Conservation (phyloP, 2,329 filamentous ascomycete species). For the Sporothrix schenckii region DNA sequence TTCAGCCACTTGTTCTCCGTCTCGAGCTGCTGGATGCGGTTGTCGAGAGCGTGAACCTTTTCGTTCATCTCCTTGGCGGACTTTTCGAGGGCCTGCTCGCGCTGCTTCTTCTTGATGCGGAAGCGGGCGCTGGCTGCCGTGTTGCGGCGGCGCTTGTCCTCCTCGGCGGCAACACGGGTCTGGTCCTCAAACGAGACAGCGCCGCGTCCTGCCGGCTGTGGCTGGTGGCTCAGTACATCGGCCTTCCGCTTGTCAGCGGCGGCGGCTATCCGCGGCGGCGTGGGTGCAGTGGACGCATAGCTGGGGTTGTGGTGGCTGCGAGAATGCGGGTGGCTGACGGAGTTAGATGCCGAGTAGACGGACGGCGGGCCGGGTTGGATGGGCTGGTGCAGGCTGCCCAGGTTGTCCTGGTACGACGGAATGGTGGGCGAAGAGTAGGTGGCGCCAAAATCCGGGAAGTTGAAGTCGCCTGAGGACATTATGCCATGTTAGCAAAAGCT, state of each 20-base stretch:
- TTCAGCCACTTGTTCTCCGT: conserved; percentile 83
- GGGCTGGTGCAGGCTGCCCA: conserved; percentile 49
- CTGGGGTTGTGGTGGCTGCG: conserved; percentile 37
- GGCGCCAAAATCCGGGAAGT: conserved; percentile 58
- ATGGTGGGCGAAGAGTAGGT: conserved; percentile 56
- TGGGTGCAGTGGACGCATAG: conserved; percentile 40
- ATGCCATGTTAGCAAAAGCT: conserved; percentile 49
- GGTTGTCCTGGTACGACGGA: conserved; percentile 49
- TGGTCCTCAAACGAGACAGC: conserved; percentile 67
- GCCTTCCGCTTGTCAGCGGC: conserved; percentile 52
- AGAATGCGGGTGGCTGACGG: conserved; percentile 42
- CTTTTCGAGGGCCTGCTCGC: conserved; percentile 81
- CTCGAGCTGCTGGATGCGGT: conserved; percentile 74
- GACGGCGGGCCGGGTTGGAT: conserved; percentile 57
- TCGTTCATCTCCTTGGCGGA: conserved; percentile 82
- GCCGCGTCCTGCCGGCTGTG: conserved; percentile 40
- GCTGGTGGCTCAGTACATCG: conserved; percentile 43
- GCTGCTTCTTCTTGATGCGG: conserved; percentile 94
- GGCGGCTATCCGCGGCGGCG: conserved; percentile 35
- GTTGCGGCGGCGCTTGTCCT: conserved; percentile 87
- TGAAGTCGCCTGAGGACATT: conserved; percentile 61
- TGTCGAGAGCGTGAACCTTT: conserved; percentile 73
- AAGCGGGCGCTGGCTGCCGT: conserved; percentile 87
- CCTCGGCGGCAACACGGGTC: conserved; percentile 75
- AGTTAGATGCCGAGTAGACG: conserved; percentile 45